Evolutionary conservation across 805 yeast species (phyloP), one percentile per base, ranked within the genome.

Genomic region (Candida tammaniensis): DNA sequence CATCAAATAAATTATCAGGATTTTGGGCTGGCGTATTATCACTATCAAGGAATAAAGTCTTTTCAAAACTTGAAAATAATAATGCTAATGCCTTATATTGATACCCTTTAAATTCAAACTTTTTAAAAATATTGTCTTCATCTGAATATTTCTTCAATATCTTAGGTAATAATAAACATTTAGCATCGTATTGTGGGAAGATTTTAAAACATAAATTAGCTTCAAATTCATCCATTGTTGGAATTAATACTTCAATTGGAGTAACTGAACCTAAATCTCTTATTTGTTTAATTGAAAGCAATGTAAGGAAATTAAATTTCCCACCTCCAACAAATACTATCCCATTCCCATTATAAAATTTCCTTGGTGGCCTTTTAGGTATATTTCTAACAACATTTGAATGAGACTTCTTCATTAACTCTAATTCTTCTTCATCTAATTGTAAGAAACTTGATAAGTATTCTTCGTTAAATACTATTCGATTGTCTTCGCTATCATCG

Each of bases 201-300:
- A 62, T 52, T 13, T 57, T 49, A 7, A 57, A 56, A 48, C 72
- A 66, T 33, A 80, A 68, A 38, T 80, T 83, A 23, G 76, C 70
- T 49, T 86, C 93, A 49, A 77, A 84, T 49, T 84, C 93, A 20
- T 72, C 72, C 14, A 70, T 64, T 24, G 76, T 71, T 7, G 95
- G 94, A 44, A 88, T 76, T 44, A 86, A 72, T 7, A 88, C 83
- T 64, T 88, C 96, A 14, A 88, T 78, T 0, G 96, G 96, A 23
- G 82, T 57, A 10, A 68, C 69, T 3, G 84, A 77, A 2, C 91
- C 87, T 6, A 72, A 63, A 24, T 78, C 74, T 49, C 95, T 65
- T 32, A 87, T 57, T 41, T 80, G 70, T 47, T 74, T 74, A 35
- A 86, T 72, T 7, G 86, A 76, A 16, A 83, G 61, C 24, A 83